Percentiles rank a stretch among this genome's conserved stretches.
These are phyloP conservation scores for Pterocarpus santalinus DNA, from an alignment of 306 rosid genomes.

Conservation along the genomic window DNA sequence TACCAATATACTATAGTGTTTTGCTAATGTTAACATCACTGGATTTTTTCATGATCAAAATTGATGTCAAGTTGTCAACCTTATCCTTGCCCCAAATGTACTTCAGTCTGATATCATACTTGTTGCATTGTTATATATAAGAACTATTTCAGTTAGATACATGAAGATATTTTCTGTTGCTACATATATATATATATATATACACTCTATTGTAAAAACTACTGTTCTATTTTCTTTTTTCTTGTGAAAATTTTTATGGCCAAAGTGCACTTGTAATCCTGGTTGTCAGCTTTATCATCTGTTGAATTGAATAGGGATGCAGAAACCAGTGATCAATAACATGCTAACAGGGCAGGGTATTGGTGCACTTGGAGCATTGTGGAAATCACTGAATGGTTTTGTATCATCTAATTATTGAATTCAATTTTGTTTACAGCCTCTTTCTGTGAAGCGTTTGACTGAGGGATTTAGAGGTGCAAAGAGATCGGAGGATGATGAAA, in stretches of 20 bases:
- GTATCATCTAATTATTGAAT: constrained; percentile 29
- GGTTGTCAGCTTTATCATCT: constrained; percentile 34
- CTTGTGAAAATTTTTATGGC: constrained; percentile 11
- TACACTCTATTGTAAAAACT: neutral
- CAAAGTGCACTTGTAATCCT: constrained; percentile 17
- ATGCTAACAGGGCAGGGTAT: constrained; percentile 11
- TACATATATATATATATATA: neutral
- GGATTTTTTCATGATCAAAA: constrained; percentile 20
- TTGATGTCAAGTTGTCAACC: neutral
- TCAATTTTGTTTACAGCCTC: constrained; percentile 68
- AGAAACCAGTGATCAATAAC: too few relatives aligned
- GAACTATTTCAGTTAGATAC: constrained; percentile 18
- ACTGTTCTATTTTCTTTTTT: neutral
- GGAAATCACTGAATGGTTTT: constrained; percentile 27
- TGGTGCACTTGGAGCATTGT: constrained; percentile 22
- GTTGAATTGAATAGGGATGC: constrained; percentile 23
- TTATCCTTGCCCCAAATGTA: constrained; percentile 6
- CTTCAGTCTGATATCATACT: constrained; percentile 4
- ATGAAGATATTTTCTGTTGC: constrained; percentile 2
- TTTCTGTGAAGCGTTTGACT: constrained; percentile 81
- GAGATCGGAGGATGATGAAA: constrained; percentile 75
- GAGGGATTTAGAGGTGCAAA: constrained; percentile 80
- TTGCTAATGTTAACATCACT: neutral
- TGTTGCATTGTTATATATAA: constrained; percentile 18
- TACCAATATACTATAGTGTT: constrained; percentile 1